Conservation (phyloP, 192 early-diverging fungal species). For the Cladochytrium replicatum region DNA sequence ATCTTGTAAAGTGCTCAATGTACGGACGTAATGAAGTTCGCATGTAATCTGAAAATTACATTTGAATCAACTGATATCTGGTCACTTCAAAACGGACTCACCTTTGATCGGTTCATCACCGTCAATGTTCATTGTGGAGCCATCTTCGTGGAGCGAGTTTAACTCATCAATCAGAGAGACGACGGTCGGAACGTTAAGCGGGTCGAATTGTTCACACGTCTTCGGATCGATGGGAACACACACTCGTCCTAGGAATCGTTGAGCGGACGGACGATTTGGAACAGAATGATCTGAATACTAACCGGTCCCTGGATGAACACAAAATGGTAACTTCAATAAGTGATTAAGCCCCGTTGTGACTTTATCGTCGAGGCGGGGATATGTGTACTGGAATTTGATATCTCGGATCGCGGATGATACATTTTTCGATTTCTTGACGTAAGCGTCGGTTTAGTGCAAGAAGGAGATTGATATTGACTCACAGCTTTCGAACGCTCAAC, state of each 20-base stretch:
- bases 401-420: no score
- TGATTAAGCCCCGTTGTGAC: conserved; percentile 85
- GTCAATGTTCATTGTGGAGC: background rate
- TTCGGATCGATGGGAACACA: conserved; percentile 85
- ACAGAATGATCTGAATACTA: conserved; percentile 6
- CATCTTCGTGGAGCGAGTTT: conserved; percentile 5
- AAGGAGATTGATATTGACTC: no score
- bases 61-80: no score
- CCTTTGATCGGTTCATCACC: no score
- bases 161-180: conserved; percentile 55
- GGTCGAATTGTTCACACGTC: conserved; percentile 74
- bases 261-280: no score
- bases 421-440: background rate
- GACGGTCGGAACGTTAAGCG: conserved; percentile 66
- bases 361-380: conserved; percentile 88
- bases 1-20: conserved; percentile 21
- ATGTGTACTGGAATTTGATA: conserved; percentile 81
- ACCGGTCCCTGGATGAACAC: conserved; percentile 93
- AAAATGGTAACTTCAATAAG: conserved; percentile 95
- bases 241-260: conserved; percentile 79
- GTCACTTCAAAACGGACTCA: no score
- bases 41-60: conserved; percentile 9
- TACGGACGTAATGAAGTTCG: conserved; percentile 15
- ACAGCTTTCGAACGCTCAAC: conserved; percentile 10
- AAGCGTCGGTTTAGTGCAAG: background rate